These are phyloP conservation scores for Aspergillus novofumigatus DNA, from an alignment of 2,329 filamentous ascomycete species.

Conservation along the genomic window DNA sequence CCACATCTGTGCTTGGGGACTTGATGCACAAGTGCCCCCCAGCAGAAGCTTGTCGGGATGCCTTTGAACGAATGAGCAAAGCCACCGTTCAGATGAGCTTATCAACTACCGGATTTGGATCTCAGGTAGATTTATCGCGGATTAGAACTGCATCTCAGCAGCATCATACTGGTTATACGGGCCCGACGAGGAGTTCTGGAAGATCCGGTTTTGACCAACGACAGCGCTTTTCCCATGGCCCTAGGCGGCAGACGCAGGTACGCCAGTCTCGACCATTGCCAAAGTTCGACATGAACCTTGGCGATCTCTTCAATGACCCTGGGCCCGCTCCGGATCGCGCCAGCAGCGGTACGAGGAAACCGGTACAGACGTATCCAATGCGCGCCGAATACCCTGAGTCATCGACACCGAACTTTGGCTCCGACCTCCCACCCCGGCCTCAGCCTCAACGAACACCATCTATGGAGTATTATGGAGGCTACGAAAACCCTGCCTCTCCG, in stretches of 20 bases:
- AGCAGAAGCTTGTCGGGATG: conserved; percentile 88
- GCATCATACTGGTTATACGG: conserved; percentile 7
- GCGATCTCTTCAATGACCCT: conserved; percentile 48
- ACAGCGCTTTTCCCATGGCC: conserved; percentile 21
- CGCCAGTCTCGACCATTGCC: conserved; percentile 45
- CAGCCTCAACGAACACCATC: conserved; percentile 26
- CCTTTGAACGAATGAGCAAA: conserved; percentile 91
- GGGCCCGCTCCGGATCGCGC: conserved; percentile 33
- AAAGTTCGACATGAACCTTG: conserved; percentile 56
- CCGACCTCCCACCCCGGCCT: conserved; percentile 20
- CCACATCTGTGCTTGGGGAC: conserved; percentile 86
- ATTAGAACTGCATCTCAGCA: conserved; percentile 17
- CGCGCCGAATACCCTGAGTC: conserved; percentile 21
- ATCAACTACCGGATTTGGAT: conserved; percentile 76
- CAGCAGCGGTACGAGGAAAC: conserved; percentile 25
- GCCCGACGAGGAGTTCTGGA: conserved; percentile 9
- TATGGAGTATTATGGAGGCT: conserved; percentile 33
- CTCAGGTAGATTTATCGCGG: conserved; percentile 30
- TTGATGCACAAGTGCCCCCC: conserved; percentile 93
- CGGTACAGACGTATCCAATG: conserved; percentile 23
- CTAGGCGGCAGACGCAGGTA: conserved; percentile 29
- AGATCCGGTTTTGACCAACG: conserved; percentile 17
- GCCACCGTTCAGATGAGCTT: conserved; percentile 94
- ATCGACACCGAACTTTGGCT: conserved; percentile 18
- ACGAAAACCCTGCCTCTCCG: conserved; percentile 31